Conservation (phyloP, 1,284 basidiomycete genomes). For the Ustilago sp. region DNA sequence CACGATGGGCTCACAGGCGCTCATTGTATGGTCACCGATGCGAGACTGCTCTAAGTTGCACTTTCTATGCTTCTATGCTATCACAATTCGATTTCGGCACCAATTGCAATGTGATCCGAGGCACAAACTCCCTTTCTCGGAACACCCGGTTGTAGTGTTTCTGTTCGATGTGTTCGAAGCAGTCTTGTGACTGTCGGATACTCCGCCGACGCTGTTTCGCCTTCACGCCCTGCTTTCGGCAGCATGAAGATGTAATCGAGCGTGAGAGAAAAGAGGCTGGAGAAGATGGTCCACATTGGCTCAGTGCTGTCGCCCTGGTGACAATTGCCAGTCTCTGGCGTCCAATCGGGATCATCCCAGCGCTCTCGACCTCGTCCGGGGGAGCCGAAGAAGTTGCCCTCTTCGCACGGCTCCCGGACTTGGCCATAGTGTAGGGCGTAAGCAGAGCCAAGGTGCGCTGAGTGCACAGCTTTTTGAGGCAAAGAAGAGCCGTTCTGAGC, state of each 20-base stretch:
- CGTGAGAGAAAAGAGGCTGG: constrained; percentile 64
- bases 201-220: background rate
- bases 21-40: background rate
- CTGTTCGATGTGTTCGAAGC: constrained; percentile 76
- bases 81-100: constrained; percentile 65
- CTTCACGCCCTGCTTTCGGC: constrained; percentile 48
- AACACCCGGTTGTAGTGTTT: constrained; percentile 79
- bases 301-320: constrained; percentile 58
- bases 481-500: background rate
- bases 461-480: background rate
- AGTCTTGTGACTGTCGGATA: constrained; percentile 75
- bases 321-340: constrained; percentile 42
- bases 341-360: constrained; percentile 57
- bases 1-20: background rate
- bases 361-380: constrained; percentile 54
- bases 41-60: background rate
- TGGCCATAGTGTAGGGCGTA: constrained; percentile 73
- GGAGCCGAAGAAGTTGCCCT: constrained; percentile 57
- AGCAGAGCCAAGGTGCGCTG: constrained; percentile 26
- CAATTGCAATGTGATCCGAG: constrained; percentile 87
- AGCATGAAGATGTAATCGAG: constrained; percentile 81
- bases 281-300: constrained; percentile 69
- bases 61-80: background rate
- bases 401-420: constrained; percentile 29
- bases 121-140: constrained; percentile 83